These are phyloP conservation scores for Exophiala mesophila DNA, from an alignment of 2,329 filamentous ascomycete genomes.

Conservation along the genomic window DNA sequence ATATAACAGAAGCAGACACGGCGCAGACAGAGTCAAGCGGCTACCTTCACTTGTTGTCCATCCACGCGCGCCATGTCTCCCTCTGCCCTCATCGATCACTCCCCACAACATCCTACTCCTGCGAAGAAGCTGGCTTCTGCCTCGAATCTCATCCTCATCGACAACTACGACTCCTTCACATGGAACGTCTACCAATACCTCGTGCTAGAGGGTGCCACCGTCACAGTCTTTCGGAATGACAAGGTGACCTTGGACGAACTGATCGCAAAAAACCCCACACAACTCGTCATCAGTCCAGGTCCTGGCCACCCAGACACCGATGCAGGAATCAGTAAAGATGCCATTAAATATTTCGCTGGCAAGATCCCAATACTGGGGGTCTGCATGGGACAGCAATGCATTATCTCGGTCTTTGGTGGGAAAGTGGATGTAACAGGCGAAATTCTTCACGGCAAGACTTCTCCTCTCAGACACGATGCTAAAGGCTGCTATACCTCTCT, in stretches of 20 bases:
- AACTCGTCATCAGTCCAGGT: slow-evolving; percentile 90
- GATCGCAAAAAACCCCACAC: slow-evolving; percentile 77
- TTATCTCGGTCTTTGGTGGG: slow-evolving; percentile 88
- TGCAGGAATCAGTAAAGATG: slow-evolving; percentile 87
- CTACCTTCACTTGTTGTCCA: background rate
- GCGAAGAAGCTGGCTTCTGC: slow-evolving; percentile 70
- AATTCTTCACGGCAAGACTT: slow-evolving; percentile 96
- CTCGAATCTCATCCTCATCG: slow-evolving; percentile 87
- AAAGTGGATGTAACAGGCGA: slow-evolving; percentile 89
- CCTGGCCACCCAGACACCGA: slow-evolving; percentile 89
- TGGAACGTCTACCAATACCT: slow-evolving; percentile 99
- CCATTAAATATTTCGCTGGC: slow-evolving; percentile 83
- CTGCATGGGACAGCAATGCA: slow-evolving; percentile 99
- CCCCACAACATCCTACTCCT: slow-evolving; percentile 75
- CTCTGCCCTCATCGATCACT: slow-evolving; percentile 66
- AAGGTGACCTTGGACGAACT: slow-evolving; percentile 81
- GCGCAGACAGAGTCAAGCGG: background rate
- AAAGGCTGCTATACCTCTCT: slow-evolving; percentile 90
- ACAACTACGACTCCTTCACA: slow-evolving; percentile 99
- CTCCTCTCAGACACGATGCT: slow-evolving; percentile 77
- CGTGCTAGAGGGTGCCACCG: slow-evolving; percentile 86
- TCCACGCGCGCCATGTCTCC: slow-evolving; percentile 35
- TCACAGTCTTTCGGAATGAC: slow-evolving; percentile 89
- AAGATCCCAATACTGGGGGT: slow-evolving; percentile 97
- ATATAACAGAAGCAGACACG: too few species aligned